Percentiles rank a stretch among this genome's conserved stretches.
Evolutionary conservation across 371 early-diverging fungal genomes (phyloP).

Genomic region (Lichtheimia ornata): DNA sequence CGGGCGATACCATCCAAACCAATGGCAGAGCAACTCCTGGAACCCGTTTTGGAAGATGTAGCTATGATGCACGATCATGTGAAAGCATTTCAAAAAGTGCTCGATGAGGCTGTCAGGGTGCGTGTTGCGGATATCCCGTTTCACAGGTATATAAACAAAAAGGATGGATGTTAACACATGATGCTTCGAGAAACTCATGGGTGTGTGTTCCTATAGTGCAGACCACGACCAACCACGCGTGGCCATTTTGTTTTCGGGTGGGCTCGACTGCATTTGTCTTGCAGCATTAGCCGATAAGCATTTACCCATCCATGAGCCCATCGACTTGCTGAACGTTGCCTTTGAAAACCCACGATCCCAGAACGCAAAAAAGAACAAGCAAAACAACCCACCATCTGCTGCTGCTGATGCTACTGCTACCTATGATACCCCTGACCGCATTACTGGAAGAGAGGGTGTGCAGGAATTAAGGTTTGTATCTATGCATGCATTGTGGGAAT

Average conservation of each 20-base stretch:
- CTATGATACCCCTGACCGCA: conserved; percentile 90
- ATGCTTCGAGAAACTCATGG: not conserved
- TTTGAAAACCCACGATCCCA: conserved; percentile 90
- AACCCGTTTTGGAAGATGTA: not conserved
- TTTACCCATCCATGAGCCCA: conserved; percentile 71
- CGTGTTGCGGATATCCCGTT: conserved; percentile 61
- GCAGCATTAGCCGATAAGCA: conserved; percentile 77
- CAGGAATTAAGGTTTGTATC: conserved; percentile 55
- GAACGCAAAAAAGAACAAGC: conserved; percentile 27
- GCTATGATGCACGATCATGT: not conserved
- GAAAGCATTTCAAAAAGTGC: conserved; percentile 15
- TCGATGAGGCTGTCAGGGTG: conserved; percentile 56
- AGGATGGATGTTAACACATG: not conserved
- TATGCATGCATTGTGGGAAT: too few species aligned
- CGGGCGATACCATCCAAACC: not conserved
- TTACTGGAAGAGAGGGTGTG: conserved; percentile 73
- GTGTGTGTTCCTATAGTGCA: not conserved
- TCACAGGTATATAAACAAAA: conserved; percentile 33
- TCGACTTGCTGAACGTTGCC: conserved; percentile 94
- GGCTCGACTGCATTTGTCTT: conserved; percentile 88
- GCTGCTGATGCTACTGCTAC: conserved; percentile 12
- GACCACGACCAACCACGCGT: conserved; percentile 51
- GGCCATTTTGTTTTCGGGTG: conserved; percentile 92
- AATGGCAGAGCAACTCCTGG: not conserved
- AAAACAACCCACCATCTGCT: conserved; percentile 9